Conservation (phyloP, 495 filamentous ascomycete species). For the Baudoinia panamericana region DNA sequence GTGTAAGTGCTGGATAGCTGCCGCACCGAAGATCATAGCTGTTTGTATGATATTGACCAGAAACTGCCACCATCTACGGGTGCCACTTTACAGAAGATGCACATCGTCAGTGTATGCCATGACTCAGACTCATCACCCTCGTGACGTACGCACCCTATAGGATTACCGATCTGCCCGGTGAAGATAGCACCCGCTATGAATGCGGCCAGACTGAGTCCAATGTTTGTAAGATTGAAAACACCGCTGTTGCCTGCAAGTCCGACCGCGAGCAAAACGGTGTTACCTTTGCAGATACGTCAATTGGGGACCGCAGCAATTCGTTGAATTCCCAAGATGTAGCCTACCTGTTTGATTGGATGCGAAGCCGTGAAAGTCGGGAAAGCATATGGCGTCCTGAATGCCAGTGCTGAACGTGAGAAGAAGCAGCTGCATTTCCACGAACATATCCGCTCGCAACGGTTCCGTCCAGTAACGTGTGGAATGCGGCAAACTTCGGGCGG, state of each 20-base stretch:
- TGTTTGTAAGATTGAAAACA: slow-evolving; percentile 39
- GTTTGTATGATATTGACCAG: slow-evolving; percentile 42
- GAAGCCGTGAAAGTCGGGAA: slow-evolving; percentile 50
- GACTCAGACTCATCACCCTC: too few species aligned
- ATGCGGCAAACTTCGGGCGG: too few species aligned
- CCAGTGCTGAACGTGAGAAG: slow-evolving; percentile 33
- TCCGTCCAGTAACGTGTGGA: not conserved
- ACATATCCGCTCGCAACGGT: not conserved
- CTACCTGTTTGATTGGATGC: slow-evolving; percentile 54
- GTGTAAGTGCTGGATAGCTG: slow-evolving; percentile 34
- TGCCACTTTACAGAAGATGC: too few species aligned
- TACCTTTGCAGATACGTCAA: too few species aligned
- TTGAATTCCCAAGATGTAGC: too few species aligned
- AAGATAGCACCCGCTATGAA: slow-evolving; percentile 43
- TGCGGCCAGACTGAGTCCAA: slow-evolving; percentile 39
- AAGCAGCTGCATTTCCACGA: slow-evolving; percentile 26
- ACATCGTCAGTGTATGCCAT: too few species aligned
- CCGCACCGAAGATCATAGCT: slow-evolving; percentile 39
- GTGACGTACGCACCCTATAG: slow-evolving; percentile 37
- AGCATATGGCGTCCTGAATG: slow-evolving; percentile 47
- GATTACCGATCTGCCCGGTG: slow-evolving; percentile 44
- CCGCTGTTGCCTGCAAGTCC: slow-evolving; percentile 35
- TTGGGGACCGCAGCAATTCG: too few species aligned
- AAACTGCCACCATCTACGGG: slow-evolving; percentile 40
- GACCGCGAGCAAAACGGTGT: slow-evolving; percentile 46